Base-by-base conservation (phyloP, 345 rosid genomes). In the Citrus sp. region DNA sequence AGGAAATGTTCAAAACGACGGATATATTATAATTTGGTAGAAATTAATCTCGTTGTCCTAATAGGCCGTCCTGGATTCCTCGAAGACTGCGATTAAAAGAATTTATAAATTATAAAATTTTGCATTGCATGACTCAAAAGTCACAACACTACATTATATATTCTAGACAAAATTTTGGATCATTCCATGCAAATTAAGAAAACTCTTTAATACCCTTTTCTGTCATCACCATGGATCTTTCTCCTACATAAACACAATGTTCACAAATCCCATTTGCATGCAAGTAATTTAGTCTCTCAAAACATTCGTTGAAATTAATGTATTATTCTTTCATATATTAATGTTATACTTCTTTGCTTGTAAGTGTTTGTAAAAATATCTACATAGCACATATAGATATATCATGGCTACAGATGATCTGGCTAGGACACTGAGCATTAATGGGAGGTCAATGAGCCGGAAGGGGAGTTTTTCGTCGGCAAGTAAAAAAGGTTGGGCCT, bases 401-500 rank as follows among this genome's bases (percentile, higher is more conserved):
- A 80, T 12, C 59, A 85, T 85, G 88, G 84, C 77, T 9, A 68
- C 80, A 35, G 86, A 81, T 56, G 85, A 85, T 62, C 82, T 85
- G 0, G 81, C 68, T 12, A 77, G 85, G 77, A 71, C 87, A 24
- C 10, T 81, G 74, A 84, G 88, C 18, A 46, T 46, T 54, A 54
- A 54, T 60, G 40, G 24, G 3, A 69, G 84, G 40, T 83, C 88
- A 8, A 42, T 81, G 83, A 85, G 90, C 80, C 77, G 49, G 38
- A 83, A 74, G 28, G 66, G 12, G 74, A 89, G 88, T 67, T 59
- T 78, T 37, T 64, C 76, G 5, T 85, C 89, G 3, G 70, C 74
- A 0, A 87, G 92, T 70, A 58, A 70, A 42, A 83, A 70, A 46
- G 76, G 73, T 38, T 84, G 87, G 89, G 87, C 77, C 22, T 89